Base-by-base conservation (phyloP, 1,139 yeast species). In the Citeromyces hawaiiensis region DNA sequence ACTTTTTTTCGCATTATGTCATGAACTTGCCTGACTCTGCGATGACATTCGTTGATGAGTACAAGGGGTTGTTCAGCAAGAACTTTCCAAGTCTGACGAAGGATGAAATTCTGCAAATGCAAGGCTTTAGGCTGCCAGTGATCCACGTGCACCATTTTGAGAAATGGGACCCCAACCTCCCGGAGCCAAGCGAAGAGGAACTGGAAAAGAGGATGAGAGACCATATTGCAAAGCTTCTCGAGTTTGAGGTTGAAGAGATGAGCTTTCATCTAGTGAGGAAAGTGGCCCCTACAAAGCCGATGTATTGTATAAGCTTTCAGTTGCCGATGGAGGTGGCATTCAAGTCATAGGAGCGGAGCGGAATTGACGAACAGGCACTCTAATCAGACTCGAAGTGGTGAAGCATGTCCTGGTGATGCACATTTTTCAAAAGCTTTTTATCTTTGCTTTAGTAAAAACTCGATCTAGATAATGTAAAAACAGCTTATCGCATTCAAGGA, bases 21-120 rank as follows among this genome's bases (percentile, higher is more conserved):
- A 91, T 93, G 98, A 93, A 93, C 55, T 67, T 93, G 42, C 99
- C 99, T 2, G 98, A 86, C 53, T 70, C 87, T 35, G 97, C 98
- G 0, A 65, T 91, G 23, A 77, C 81, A n/a, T 93, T 93, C 52
- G 63, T 91, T 40, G 77, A 79, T 49, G 82, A 77, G 39, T 88
- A 73, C 51, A 64, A 73, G 41, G 95, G 96, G 0, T 64, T 87
- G 15, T 86, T 80, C 51, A 48, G 67, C 1, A 51, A 54, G 35
- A 52, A 59, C 1, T 55, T 62, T 60, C 50, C 53, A 3, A 60
- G 61, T 39, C 55, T 66, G 37, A 43, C 56, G 3, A 61, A 61
- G 46, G 48, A 54, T 19, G 43, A 58, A 13, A 59, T 63, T 9
- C 61, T 52, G 46, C 37, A 44, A 2, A 48, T 54, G 18, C 66